A percentile compares a stretch with the other conserved stretches of the same genome.
Evolutionary conservation across 2,329 filamentous ascomycete species (phyloP).

Genomic region (Hymenoscyphus fructigenus): DNA sequence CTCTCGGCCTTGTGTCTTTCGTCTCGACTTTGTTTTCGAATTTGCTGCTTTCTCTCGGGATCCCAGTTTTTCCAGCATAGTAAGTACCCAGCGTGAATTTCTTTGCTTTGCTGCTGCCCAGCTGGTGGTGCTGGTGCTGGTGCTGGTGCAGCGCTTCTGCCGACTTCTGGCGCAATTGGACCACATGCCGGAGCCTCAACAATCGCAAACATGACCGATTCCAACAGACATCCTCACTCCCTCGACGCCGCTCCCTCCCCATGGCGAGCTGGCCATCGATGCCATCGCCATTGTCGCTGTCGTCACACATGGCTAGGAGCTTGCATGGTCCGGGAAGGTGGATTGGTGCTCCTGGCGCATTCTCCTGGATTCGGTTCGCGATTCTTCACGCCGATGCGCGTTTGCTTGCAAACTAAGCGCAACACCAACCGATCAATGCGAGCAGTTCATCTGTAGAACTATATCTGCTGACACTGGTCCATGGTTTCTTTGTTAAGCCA

Average conservation of each 20-base stretch:
- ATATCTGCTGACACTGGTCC: conserved; percentile 13
- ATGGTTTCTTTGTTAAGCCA: conserved; percentile 5
- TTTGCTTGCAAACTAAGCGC: conserved; percentile 33
- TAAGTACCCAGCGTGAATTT: not conserved
- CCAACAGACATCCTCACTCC: conserved; percentile 14
- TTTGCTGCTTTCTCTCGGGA: conserved; percentile 35
- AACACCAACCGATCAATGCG: conserved; percentile 14
- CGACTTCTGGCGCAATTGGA: conserved; percentile 30
- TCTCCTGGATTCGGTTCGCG: conserved; percentile 21
- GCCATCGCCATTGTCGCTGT: conserved; percentile 13
- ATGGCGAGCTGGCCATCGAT: conserved; percentile 1
- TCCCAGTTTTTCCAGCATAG: conserved; percentile 31
- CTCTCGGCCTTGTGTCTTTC: conserved; percentile 37
- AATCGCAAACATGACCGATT: conserved; percentile 25
- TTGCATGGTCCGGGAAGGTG: conserved; percentile 20
- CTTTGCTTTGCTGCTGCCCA: not conserved
- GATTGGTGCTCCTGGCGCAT: conserved; percentile 33
- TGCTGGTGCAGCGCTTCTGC: conserved; percentile 12
- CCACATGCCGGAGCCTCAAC: conserved; percentile 30
- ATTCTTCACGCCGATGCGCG: conserved; percentile 25
- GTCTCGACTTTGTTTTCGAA: conserved; percentile 39
- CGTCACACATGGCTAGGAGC: conserved; percentile 25
- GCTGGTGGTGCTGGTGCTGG: not conserved
- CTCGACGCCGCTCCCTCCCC: not conserved
- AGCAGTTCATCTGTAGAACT: conserved; percentile 13